These are phyloP conservation scores for Alternaria brassicicola DNA, from an alignment of 2,329 filamentous ascomycete genomes.

Conservation along the genomic window DNA sequence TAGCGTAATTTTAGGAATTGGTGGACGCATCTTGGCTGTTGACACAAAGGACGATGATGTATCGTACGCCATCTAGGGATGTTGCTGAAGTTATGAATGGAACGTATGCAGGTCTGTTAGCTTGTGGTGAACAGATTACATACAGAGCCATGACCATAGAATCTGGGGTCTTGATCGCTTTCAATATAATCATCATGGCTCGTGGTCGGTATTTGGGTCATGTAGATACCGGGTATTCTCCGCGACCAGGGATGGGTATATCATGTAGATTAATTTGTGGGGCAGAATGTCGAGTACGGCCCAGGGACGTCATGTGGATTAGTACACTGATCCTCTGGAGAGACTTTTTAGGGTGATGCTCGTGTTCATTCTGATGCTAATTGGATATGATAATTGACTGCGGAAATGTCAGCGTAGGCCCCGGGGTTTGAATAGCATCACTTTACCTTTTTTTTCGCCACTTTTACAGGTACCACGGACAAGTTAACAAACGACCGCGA, in stretches of 20 bases:
- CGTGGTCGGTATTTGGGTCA: slow-evolving; percentile 5
- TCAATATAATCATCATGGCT: neutral
- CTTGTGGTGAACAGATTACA: neutral
- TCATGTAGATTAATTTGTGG: slow-evolving; percentile 11
- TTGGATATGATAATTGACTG: neutral
- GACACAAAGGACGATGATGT: neutral
- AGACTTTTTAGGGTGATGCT: neutral
- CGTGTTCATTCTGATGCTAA: neutral
- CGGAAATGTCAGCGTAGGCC: neutral
- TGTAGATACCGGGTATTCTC: slow-evolving; percentile 13
- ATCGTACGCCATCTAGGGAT: neutral
- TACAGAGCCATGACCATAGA: neutral
- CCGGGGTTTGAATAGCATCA: too few relatives aligned
- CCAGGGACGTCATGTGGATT: neutral
- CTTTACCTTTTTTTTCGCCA: neutral
- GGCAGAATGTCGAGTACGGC: slow-evolving; percentile 1
- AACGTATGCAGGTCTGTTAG: neutral
- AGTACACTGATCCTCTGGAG: neutral
- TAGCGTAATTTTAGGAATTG: neutral
- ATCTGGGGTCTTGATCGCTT: neutral
- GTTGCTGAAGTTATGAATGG: neutral
- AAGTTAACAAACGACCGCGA: neutral
- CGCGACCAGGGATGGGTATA: slow-evolving; percentile 2
- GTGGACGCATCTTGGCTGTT: neutral
- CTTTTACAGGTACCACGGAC: neutral